Percentiles rank a stretch among this genome's conserved stretches.
phyloP scores from a whole-genome alignment of 495 filamentous ascomycete species.

The Penicillium diatomitis region DNA sequence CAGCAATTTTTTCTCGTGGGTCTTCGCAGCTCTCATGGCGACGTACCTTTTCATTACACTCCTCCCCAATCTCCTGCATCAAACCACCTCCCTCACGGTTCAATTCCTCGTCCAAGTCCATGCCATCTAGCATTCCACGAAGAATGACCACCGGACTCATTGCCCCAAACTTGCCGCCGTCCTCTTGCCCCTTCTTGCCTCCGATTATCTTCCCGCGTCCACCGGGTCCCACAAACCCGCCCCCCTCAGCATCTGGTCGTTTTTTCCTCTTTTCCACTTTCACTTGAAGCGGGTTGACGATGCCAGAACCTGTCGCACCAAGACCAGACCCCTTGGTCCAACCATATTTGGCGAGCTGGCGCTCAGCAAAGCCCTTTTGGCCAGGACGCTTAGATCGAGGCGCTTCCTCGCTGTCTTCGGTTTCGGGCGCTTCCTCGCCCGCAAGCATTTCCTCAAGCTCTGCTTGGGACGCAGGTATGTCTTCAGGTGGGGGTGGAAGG shows the following conservation, averaged over 20 bases:
- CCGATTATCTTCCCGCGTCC: constrained; percentile 76
- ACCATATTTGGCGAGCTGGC: constrained; percentile 84
- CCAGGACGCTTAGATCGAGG: constrained; percentile 62
- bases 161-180: constrained; percentile 56
- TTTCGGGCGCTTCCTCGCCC: constrained; percentile 38
- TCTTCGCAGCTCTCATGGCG: constrained; percentile 3
- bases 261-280: constrained; percentile 78
- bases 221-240: constrained; percentile 60
- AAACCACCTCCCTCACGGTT: constrained; percentile 52
- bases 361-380: constrained; percentile 74
- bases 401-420: constrained; percentile 39
- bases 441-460: constrained; percentile 44
- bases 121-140: constrained; percentile 70
- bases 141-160: constrained; percentile 76
- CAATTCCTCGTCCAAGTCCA: constrained; percentile 64
- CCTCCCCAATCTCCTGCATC: constrained; percentile 89
- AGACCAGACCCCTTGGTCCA: constrained; percentile 84
- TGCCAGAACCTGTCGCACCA: constrained; percentile 70
- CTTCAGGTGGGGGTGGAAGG: constrained; percentile 48
- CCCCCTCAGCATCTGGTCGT: constrained; percentile 67
- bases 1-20: background rate
- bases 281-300: constrained; percentile 71
- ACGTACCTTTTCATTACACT: constrained; percentile 68
- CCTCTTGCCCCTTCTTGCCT: constrained; percentile 40
- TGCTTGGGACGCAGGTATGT: constrained; percentile 47